Evolutionary conservation across 176 grass and related monocot genomes (phyloP).

Genomic region (Aegilops bicornis): DNA sequence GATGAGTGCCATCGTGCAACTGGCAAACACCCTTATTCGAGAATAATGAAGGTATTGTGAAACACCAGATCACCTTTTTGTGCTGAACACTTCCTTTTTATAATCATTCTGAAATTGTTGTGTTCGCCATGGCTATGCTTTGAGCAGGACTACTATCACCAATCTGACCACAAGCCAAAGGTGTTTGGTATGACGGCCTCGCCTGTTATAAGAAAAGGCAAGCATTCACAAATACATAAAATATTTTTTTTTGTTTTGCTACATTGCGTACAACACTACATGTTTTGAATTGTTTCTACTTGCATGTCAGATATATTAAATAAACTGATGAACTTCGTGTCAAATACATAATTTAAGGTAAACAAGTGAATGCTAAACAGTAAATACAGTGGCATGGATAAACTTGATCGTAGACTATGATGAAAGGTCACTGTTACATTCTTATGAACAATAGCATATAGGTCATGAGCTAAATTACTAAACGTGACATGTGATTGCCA

Average conservation of each 20-base stretch:
- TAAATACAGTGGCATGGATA: background rate
- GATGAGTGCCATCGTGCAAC: constrained; percentile 92
- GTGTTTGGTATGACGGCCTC: constrained; percentile 90
- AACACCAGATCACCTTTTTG: constrained; percentile 23
- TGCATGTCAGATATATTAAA: constrained; percentile 6
- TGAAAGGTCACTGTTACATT: background rate
- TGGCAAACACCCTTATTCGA: constrained; percentile 79
- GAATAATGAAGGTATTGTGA: constrained; percentile 85
- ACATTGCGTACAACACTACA: background rate
- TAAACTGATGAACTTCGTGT: background rate
- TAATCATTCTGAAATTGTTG: constrained; percentile 16
- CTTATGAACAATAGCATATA: constrained; percentile 23
- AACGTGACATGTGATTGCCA: background rate
- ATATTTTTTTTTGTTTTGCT: background rate
- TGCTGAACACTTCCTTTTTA: background rate
- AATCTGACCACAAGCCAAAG: constrained; percentile 52
- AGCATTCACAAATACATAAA: constrained; percentile 14
- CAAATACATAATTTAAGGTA: background rate
- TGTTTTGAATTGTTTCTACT: constrained; percentile 1
- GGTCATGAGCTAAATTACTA: constrained; percentile 3
- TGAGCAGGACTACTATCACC: constrained; percentile 86
- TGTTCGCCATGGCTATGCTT: constrained; percentile 23
- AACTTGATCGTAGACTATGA: constrained; percentile 2
- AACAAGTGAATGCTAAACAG: background rate
- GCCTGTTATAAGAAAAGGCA: constrained; percentile 81